Percentiles rank a stretch among this genome's conserved stretches.
Evolutionary conservation across 1,139 yeast genomes (phyloP).

Genomic region (Blastobotrys proliferans): DNA sequence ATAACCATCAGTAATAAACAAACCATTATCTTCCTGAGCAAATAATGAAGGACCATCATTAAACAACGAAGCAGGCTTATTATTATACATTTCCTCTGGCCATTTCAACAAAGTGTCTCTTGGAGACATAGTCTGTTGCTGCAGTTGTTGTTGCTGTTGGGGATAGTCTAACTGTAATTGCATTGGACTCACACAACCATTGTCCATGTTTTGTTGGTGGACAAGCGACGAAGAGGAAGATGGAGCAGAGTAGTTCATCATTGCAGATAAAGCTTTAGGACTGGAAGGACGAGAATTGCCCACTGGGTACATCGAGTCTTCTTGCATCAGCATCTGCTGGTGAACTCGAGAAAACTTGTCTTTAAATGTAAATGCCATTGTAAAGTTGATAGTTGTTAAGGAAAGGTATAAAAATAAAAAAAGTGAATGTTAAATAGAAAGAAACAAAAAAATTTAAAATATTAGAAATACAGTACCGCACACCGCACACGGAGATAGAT

Average conservation of each 20-base stretch:
- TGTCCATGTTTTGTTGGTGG: constrained; percentile 3
- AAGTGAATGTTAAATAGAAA: neutral
- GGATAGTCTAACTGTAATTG: neutral
- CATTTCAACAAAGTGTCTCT: constrained; percentile 23
- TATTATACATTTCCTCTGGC: constrained; percentile 19
- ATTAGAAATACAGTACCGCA: neutral
- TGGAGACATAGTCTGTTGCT: constrained; percentile 20
- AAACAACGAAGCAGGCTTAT: constrained; percentile 4
- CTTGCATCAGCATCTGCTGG: constrained; percentile 1
- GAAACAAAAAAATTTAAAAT: too few relatives aligned
- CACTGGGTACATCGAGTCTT: constrained; percentile 1
- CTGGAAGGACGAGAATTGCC: neutral
- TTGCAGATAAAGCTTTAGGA: constrained; percentile 8
- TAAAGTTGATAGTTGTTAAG: neutral
- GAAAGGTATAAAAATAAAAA: neutral
- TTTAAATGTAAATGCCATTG: neutral
- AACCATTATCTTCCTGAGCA: constrained; percentile 13
- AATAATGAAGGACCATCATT: constrained; percentile 12
- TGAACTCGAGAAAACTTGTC: constrained; percentile 1
- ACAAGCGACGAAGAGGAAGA: constrained; percentile 1
- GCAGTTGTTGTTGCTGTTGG: neutral
- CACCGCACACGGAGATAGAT: too few relatives aligned
- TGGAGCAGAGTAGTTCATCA: neutral
- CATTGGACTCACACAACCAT: neutral
- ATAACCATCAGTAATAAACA: too few relatives aligned